Evolutionary conservation across 116 monocot genomes (phyloP).

Genomic region (Zostera marina): DNA sequence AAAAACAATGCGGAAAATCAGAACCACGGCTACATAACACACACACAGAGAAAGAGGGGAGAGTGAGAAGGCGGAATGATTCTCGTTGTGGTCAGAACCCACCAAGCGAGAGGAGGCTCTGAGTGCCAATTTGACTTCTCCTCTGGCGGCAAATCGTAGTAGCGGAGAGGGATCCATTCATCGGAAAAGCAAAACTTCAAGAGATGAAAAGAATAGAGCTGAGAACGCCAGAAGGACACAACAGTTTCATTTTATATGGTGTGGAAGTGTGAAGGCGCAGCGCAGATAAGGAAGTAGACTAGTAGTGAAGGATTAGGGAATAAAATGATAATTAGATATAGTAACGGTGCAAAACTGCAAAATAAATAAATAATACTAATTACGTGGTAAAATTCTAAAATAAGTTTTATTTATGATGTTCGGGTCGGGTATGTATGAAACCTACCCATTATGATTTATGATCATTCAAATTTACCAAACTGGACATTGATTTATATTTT

Average conservation of each 20-base stretch:
- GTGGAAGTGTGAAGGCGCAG: not conserved
- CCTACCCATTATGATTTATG: too few species aligned
- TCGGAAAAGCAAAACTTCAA: conserved; percentile 3
- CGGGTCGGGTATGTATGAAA: too few species aligned
- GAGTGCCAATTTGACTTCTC: conserved; percentile 37
- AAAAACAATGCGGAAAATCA: not conserved
- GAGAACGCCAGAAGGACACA: not conserved
- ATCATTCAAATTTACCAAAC: too few species aligned
- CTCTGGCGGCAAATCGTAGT: conserved; percentile 15
- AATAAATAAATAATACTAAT: too few species aligned
- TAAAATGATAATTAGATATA: too few species aligned
- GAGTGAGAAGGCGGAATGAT: conserved; percentile 3
- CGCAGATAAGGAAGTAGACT: conserved; percentile 2
- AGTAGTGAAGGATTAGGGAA: not conserved
- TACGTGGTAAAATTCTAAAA: too few species aligned
- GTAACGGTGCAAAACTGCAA: too few species aligned
- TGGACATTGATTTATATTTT: too few species aligned
- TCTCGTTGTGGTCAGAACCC: not conserved
- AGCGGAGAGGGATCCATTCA: conserved; percentile 62
- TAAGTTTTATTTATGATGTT: too few species aligned
- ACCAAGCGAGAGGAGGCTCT: conserved; percentile 26
- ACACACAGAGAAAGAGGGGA: not conserved
- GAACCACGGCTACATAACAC: not conserved
- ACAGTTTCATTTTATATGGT: not conserved
- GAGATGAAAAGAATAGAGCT: not conserved